Conservation (phyloP, 768 basidiomycete species). For the Pholiota microspora region DNA sequence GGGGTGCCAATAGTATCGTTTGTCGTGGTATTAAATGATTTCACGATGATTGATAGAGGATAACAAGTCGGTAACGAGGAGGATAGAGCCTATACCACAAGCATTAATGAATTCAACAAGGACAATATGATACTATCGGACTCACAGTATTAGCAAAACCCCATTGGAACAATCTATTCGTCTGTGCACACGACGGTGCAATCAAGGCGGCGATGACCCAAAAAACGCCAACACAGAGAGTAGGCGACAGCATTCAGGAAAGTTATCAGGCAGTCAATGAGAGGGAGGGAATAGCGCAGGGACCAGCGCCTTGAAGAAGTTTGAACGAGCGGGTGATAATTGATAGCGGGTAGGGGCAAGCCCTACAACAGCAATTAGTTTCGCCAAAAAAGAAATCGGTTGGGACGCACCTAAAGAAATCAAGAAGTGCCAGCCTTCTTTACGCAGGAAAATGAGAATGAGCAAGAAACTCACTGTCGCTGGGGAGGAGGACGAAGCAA, state of each 20-base stretch:
- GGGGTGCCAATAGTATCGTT: slow-evolving; percentile 21
- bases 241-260: not conserved
- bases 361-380: too few species aligned
- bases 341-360: not conserved
- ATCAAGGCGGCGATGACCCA: slow-evolving; percentile 1
- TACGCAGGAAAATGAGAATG: too few species aligned
- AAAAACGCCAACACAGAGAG: not conserved
- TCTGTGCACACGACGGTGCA: slow-evolving; percentile 9
- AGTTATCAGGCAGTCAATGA: not conserved
- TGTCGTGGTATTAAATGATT: slow-evolving; percentile 17
- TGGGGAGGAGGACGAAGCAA: too few species aligned
- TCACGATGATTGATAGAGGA: slow-evolving; percentile 24
- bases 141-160: slow-evolving; percentile 15
- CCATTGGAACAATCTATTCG: slow-evolving; percentile 20
- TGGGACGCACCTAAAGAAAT: not conserved
- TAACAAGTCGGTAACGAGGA: slow-evolving; percentile 26
- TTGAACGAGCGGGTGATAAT: not conserved
- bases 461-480: too few species aligned
- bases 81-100: slow-evolving; percentile 13
- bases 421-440: not conserved
- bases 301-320: not conserved
- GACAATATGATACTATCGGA: not conserved
- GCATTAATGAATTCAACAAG: too few species aligned
- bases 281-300: not conserved
- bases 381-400: too few species aligned